Percentiles rank a stretch among this genome's conserved stretches.
Evolutionary conservation across 768 basidiomycete species (phyloP).

Genomic region (Cystoderma amianthinum): DNA sequence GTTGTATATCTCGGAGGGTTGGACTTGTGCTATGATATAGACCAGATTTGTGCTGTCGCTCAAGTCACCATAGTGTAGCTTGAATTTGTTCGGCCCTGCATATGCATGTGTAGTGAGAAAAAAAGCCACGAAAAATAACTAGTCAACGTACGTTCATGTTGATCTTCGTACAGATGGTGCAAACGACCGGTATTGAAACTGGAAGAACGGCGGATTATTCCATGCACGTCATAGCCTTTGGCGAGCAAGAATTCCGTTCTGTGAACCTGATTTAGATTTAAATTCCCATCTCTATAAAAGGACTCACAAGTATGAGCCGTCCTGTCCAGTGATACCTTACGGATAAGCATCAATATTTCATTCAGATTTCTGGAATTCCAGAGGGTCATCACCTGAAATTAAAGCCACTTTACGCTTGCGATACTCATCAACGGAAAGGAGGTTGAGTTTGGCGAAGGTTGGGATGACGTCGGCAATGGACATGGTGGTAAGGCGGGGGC

Average conservation of each 20-base stretch:
- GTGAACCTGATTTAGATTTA: conserved; percentile 6
- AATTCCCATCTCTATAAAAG: conserved; percentile 3
- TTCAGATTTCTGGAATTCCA: neutral
- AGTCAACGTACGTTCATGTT: conserved; percentile 72
- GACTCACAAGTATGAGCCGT: conserved; percentile 88
- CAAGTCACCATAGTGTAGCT: conserved; percentile 87
- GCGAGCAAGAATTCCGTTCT: conserved; percentile 79
- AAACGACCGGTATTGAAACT: conserved; percentile 97
- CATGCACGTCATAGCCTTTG: conserved; percentile 91
- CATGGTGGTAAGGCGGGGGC: conserved; percentile 27
- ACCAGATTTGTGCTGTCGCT: conserved; percentile 97
- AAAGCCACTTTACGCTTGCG: conserved; percentile 89
- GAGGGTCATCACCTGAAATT: conserved; percentile 63
- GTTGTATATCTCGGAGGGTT: conserved; percentile 96
- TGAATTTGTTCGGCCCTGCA: conserved; percentile 68
- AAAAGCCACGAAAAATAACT: neutral
- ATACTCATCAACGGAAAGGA: conserved; percentile 78
- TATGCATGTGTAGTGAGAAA: conserved; percentile 3
- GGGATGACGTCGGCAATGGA: conserved; percentile 30
- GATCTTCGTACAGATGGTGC: conserved; percentile 89
- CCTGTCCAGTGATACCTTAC: conserved; percentile 90
- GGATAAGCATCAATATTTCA: conserved; percentile 5
- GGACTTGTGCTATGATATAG: conserved; percentile 91
- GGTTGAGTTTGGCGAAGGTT: conserved; percentile 43
- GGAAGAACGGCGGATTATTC: conserved; percentile 94